Conservation (phyloP, 2,329 filamentous ascomycete genomes). For the Lachnellula occidentalis region DNA sequence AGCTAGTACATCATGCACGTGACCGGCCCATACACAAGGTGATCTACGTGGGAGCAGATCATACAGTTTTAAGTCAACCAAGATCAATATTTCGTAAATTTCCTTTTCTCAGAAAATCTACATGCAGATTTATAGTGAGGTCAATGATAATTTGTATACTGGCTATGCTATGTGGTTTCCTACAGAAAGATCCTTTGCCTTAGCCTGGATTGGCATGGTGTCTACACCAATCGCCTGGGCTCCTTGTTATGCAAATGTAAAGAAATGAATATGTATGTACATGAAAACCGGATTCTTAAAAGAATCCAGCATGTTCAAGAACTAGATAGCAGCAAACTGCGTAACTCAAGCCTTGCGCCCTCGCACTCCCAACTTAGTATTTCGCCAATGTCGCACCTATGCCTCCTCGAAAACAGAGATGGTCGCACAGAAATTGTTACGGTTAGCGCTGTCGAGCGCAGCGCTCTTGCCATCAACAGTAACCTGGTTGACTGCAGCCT, state of each 20-base stretch:
- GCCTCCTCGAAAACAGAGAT: conserved; percentile 44
- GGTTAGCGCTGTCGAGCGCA: conserved; percentile 55
- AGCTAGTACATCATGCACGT: too few relatives aligned
- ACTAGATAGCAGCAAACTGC: neutral
- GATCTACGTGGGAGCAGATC: too few relatives aligned
- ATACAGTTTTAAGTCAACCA: too few relatives aligned
- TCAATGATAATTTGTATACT: too few relatives aligned
- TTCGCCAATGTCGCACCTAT: neutral
- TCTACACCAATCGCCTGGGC: neutral
- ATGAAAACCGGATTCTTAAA: conserved; percentile 17
- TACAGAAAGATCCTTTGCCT: neutral
- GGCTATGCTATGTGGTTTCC: too few relatives aligned
- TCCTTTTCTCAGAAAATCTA: too few relatives aligned
- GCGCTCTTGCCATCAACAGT: conserved; percentile 51
- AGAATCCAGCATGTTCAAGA: neutral
- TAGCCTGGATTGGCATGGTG: neutral
- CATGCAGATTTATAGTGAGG: too few relatives aligned
- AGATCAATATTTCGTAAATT: too few relatives aligned
- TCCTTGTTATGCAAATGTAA: neutral
- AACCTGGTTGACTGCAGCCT: conserved; percentile 70
- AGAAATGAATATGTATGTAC: conserved; percentile 18
- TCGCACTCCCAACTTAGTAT: neutral
- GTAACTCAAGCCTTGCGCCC: neutral
- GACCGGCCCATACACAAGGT: too few relatives aligned
- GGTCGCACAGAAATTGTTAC: conserved; percentile 60